Evolutionary conservation across 1,284 basidiomycete genomes (phyloP).

Genomic region (Leccinum solheimii): DNA sequence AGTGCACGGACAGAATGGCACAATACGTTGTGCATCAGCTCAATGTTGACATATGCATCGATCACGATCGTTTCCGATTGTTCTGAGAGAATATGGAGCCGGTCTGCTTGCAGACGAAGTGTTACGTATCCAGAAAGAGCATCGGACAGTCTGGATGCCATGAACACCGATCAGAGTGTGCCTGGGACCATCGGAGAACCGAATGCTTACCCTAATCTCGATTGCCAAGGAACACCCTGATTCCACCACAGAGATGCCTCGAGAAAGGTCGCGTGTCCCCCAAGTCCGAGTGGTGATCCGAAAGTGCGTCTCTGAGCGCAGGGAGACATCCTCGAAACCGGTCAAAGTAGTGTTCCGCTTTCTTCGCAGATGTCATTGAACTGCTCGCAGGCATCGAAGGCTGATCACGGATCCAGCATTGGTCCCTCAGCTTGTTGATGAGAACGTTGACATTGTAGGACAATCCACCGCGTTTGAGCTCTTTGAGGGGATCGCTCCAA

Average conservation of each 20-base stretch:
- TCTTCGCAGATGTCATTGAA: conserved; percentile 32
- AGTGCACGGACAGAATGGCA: conserved; percentile 35
- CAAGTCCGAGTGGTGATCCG: conserved; percentile 79
- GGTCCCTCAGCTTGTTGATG: conserved; percentile 60
- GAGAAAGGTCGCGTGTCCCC: conserved; percentile 80
- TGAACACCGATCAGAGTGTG: conserved; percentile 1
- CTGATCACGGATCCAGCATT: conserved; percentile 70
- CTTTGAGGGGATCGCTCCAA: conserved; percentile 89
- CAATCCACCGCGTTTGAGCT: conserved; percentile 82
- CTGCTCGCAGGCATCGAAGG: conserved; percentile 38
- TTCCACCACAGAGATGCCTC: conserved; percentile 80
- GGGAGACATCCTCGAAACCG: conserved; percentile 72
- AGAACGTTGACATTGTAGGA: conserved; percentile 66
- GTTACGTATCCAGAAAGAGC: conserved; percentile 22
- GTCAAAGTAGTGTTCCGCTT: conserved; percentile 70
- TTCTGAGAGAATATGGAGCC: conserved; percentile 26
- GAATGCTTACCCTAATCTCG: conserved; percentile 45
- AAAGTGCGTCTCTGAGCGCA: conserved; percentile 63
- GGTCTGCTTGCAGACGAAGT: conserved; percentile 17
- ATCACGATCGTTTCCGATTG: conserved; percentile 25
- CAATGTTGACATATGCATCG: conserved; percentile 18
- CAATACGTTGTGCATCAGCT: conserved; percentile 31
- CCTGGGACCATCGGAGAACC: not conserved
- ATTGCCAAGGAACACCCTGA: conserved; percentile 71
- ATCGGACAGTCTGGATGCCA: conserved; percentile 39